Conservation (phyloP, 1,139 yeast species). For the Scheffersomyces segobiensis region DNA sequence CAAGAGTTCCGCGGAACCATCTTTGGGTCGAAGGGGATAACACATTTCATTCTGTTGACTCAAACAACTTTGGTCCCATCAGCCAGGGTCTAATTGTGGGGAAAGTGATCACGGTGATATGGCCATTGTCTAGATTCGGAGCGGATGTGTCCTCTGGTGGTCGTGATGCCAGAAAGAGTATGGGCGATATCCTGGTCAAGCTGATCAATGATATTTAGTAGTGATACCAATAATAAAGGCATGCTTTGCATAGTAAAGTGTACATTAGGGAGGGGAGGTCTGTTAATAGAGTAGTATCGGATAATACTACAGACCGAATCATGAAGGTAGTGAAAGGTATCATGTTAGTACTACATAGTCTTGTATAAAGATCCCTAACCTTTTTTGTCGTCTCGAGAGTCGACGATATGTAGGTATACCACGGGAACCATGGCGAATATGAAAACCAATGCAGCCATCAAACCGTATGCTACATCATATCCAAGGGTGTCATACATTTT, state of each 20-base stretch:
- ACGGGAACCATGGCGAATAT: conserved; percentile 11
- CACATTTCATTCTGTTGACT: conserved; percentile 75
- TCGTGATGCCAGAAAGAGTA: conserved; percentile 29
- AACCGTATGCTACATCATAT: conserved; percentile 15
- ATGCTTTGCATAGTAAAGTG: neutral
- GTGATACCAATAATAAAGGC: neutral
- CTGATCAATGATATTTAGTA: conserved; percentile 7
- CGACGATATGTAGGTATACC: conserved; percentile 3
- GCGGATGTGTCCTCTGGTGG: conserved; percentile 38
- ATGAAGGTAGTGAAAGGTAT: neutral
- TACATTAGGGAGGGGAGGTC: neutral
- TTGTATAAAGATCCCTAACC: neutral
- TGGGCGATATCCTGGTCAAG: conserved; percentile 3
- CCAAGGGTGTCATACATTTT: conserved; percentile 17
- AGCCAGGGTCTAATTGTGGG: conserved; percentile 79
- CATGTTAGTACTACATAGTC: neutral
- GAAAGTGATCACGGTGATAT: conserved; percentile 61
- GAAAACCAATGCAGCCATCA: conserved; percentile 16
- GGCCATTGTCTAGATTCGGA: conserved; percentile 66
- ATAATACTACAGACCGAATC: neutral
- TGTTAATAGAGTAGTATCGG: neutral
- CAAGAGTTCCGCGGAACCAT: conserved; percentile 74
- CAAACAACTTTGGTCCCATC: conserved; percentile 83
- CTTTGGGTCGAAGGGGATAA: conserved; percentile 96
- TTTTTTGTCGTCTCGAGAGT: neutral